A percentile compares a stretch with the other conserved stretches of the same genome.
phyloP scores from a whole-genome alignment of 257 asterid species.

The Solanum boliviense region DNA sequence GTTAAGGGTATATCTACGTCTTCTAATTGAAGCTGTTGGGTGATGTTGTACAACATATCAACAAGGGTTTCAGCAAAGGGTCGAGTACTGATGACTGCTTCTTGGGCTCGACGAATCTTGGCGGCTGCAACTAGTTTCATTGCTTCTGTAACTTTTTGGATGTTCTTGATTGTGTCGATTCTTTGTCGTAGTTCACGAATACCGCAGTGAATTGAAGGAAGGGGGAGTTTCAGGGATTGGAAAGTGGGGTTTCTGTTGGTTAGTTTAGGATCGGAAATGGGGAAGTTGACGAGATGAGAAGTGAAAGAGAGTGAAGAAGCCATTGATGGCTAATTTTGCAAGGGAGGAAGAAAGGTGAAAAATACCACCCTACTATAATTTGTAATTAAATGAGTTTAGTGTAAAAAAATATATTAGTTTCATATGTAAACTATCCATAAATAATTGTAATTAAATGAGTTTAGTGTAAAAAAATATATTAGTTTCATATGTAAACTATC shows the following conservation, averaged over 20 bases:
- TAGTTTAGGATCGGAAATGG: background rate
- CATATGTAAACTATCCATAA: no score
- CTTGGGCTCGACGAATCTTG: conserved; percentile 65
- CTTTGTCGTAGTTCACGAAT: conserved; percentile 54
- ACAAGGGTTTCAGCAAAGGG: conserved; percentile 63
- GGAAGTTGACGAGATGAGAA: background rate
- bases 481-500: no score
- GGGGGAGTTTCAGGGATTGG: background rate
- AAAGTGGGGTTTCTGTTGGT: background rate
- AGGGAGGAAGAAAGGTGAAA: no score
- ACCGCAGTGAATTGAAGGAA: conserved; percentile 16
- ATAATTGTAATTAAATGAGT: background rate
- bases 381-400: background rate
- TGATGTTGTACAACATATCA: conserved; percentile 34
- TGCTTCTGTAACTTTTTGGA: conserved; percentile 62
- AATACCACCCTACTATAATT: background rate
- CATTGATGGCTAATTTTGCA: no score
- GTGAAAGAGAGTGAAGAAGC: background rate
- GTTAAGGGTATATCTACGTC: conserved; percentile 60
- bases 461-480: no score
- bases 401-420: no score
- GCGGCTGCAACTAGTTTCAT: conserved; percentile 76
- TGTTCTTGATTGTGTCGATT: conserved; percentile 48
- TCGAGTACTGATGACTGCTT: conserved; percentile 49
- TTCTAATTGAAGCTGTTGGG: conserved; percentile 46